A percentile compares a stretch with the other conserved stretches of the same genome.
phyloP scores from a whole-genome alignment of 208 protist species.

The Novymonas esmeraldas region DNA sequence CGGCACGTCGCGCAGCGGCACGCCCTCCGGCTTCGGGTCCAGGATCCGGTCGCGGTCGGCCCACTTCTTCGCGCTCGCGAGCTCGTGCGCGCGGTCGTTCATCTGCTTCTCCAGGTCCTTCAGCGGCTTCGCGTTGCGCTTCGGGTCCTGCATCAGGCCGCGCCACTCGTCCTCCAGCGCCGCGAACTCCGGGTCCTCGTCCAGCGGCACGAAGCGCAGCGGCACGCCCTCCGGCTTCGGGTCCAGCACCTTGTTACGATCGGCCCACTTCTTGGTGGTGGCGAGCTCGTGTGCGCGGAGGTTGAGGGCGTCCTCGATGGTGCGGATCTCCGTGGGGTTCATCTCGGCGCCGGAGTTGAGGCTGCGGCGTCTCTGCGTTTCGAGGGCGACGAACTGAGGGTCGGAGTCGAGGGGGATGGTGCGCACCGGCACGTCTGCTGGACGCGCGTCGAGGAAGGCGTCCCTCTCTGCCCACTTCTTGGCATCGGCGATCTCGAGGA shows the following conservation, averaged over 20 bases:
- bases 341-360: not conserved
- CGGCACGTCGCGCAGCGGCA: slow-evolving; percentile 32
- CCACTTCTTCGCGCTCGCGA: slow-evolving; percentile 37
- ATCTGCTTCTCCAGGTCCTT: slow-evolving; percentile 25
- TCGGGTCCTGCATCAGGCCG: slow-evolving; percentile 8
- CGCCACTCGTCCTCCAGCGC: slow-evolving; percentile 30
- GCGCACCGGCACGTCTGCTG: slow-evolving; percentile 24
- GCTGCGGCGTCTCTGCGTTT: slow-evolving; percentile 9
- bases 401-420: slow-evolving; percentile 43
- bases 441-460: slow-evolving; percentile 35
- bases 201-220: slow-evolving; percentile 36
- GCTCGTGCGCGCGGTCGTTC: slow-evolving; percentile 41
- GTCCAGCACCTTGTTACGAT: slow-evolving; percentile 44
- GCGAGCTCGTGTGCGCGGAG: slow-evolving; percentile 51
- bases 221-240: slow-evolving; percentile 51
- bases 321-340: not conserved
- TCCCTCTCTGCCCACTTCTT: slow-evolving; percentile 33
- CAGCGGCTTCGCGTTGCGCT: slow-evolving; percentile 24
- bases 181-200: slow-evolving; percentile 39
- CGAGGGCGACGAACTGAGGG: slow-evolving; percentile 8
- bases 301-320: slow-evolving; percentile 51
- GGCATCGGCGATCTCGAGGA: slow-evolving; percentile 31
- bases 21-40: slow-evolving; percentile 44
- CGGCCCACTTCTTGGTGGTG: slow-evolving; percentile 30
- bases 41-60: slow-evolving; percentile 32